phyloP scores from a whole-genome alignment of 1,139 yeast genomes.

The Pichia sp. region DNA sequence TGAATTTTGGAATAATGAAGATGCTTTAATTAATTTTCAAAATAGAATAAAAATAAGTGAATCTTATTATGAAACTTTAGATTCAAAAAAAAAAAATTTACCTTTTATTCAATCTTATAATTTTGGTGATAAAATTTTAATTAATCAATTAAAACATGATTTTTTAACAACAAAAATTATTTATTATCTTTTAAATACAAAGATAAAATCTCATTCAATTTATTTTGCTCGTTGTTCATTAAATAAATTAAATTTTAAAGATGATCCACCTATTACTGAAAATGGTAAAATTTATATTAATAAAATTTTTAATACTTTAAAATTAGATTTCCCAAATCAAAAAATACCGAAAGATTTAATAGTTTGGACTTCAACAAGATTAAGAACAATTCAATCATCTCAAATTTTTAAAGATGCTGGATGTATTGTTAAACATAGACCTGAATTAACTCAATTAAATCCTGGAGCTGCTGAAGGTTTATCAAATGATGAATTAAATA shows the following conservation, averaged over 20 bases:
- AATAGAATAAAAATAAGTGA: slow-evolving; percentile 38
- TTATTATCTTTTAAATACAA: slow-evolving; percentile 81
- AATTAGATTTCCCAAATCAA: slow-evolving; percentile 32
- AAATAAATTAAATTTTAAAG: slow-evolving; percentile 46
- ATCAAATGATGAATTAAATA: slow-evolving; percentile 51
- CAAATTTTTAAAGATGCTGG: slow-evolving; percentile 52
- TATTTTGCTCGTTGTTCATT: slow-evolving; percentile 82
- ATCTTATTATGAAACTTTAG: slow-evolving; percentile 42
- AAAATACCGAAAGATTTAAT: slow-evolving; percentile 46
- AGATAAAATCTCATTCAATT: slow-evolving; percentile 78
- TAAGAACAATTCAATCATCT: slow-evolving; percentile 78
- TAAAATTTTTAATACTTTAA: slow-evolving; percentile 35
- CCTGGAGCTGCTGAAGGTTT: slow-evolving; percentile 85
- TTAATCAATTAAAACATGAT: slow-evolving; percentile 79
- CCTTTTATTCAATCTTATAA: slow-evolving; percentile 80
- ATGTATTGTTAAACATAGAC: slow-evolving; percentile 62
- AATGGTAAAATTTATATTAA: slow-evolving; percentile 52
- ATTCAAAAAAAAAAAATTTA: slow-evolving; percentile 36
- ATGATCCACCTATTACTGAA: slow-evolving; percentile 63
- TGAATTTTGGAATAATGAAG: slow-evolving; percentile 58
- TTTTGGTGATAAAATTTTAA: slow-evolving; percentile 80
- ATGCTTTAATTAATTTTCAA: slow-evolving; percentile 54
- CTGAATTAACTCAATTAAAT: slow-evolving; percentile 79
- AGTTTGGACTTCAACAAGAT: slow-evolving; percentile 91
- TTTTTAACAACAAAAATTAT: slow-evolving; percentile 85